Evolutionary conservation across 352 stramenopile genomes (phyloP).

Genomic region (Phytophthora brassicae): DNA sequence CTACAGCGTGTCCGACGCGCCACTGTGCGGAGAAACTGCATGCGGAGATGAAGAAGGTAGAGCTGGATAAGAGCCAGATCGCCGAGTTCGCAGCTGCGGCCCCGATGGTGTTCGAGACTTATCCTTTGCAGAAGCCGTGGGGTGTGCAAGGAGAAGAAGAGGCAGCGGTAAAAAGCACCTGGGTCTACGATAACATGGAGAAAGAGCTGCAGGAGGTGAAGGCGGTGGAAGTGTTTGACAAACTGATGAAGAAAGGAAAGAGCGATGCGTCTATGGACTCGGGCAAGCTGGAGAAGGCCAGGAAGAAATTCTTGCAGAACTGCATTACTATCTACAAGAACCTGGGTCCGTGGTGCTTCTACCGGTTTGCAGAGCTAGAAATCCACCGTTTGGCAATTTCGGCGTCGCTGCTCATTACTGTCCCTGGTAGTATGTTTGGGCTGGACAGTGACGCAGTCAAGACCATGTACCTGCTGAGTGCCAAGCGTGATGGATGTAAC

Average conservation of each 20-base stretch:
- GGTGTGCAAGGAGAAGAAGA: conserved; percentile 19
- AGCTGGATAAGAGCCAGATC: conserved; percentile 56
- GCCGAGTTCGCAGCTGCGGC: conserved; percentile 66
- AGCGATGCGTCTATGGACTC: conserved; percentile 36
- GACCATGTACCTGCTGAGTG: conserved; percentile 46
- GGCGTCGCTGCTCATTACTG: conserved; percentile 49
- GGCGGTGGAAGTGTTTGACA: conserved; percentile 43
- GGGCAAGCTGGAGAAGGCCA: conserved; percentile 45
- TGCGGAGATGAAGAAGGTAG: conserved; percentile 68
- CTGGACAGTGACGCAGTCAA: conserved; percentile 55
- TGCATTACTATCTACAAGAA: conserved; percentile 63
- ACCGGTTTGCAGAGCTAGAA: conserved; percentile 72
- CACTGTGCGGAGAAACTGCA: conserved; percentile 75
- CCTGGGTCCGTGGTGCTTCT: conserved; percentile 77
- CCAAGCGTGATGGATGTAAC: conserved; percentile 39
- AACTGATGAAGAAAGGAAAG: conserved; percentile 58
- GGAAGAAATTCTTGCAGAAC: conserved; percentile 57
- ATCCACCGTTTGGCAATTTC: conserved; percentile 59
- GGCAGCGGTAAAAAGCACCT: conserved; percentile 5
- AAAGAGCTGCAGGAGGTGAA: conserved; percentile 54
- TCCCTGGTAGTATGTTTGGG: conserved; percentile 60
- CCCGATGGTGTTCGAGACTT: conserved; percentile 66
- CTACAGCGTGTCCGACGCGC: conserved; percentile 75
- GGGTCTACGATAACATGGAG: conserved; percentile 43
- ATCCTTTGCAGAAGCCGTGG: conserved; percentile 41